Base-by-base conservation (phyloP, 2,329 filamentous ascomycete species). In the Hymenoscyphus albidus region DNA sequence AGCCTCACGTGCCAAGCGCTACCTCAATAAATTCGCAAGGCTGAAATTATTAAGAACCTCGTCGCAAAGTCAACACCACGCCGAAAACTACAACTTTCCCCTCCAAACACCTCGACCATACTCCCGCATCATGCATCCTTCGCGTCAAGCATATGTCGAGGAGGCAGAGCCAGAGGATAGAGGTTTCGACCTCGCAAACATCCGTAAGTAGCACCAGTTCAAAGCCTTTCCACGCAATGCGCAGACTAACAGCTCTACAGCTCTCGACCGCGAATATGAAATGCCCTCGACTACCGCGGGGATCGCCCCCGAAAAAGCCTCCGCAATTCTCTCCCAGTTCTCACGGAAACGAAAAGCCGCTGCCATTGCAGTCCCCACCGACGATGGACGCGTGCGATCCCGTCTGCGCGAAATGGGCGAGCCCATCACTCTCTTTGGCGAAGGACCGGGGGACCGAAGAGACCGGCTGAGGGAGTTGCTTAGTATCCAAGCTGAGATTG, bases 111-210 rank as follows among this genome's bases (percentile, higher is more conserved):
- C 14, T 56, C 48, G 5, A 35, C 4, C 32, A 38, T n/a, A 48
- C 40, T 32, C 3, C 7, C 22, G 12, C 14, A 65, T 12, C 80
- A 87, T 96, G 81, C 94, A 97, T 81, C 94, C 94, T 65, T 88
- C 94, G 76, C 87, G 95, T 70, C 90, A 94, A 78, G 94, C 94
- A 54, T 97, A 96, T 78, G 93, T 98, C 69, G 94, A 98, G 82
- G 94, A 97, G 75, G 88, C 81, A 55, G 82, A 86, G 75, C 78
- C 83, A 62, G 84, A 89, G 42, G 74, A 74, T 63, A 67, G 62
- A 31, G 85, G 85, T 64, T 83, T 90, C 69, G 84, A 86, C 71
- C 78, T 89, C 59, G 83, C 83, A 68, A 85, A 85, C 75, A 79
- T 90, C 67, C 88, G 85, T 88, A 80, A 79, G 85, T 83, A 64